Conservation (phyloP, 768 basidiomycete species). For the Boletus barrowsii region DNA sequence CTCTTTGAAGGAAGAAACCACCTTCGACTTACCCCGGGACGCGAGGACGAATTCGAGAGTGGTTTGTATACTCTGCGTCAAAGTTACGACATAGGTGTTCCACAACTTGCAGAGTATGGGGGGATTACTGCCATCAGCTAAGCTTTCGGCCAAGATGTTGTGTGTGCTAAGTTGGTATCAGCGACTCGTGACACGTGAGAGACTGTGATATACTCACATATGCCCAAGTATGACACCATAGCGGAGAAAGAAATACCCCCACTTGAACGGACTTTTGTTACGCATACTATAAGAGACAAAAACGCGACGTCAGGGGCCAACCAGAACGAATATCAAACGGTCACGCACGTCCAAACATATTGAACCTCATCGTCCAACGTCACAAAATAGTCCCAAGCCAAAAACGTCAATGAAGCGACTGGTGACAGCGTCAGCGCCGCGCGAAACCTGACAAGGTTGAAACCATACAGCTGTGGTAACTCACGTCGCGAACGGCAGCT, state of each 20-base stretch:
- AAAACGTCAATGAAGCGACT: constrained; percentile 12
- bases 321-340: neutral
- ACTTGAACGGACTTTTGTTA: constrained; percentile 23
- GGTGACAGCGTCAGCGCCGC: neutral
- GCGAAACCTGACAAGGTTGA: neutral
- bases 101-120: constrained; percentile 9
- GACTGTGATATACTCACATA: constrained; percentile 10
- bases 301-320: neutral
- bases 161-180: constrained; percentile 6
- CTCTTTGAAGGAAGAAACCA: neutral
- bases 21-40: constrained; percentile 10
- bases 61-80: constrained; percentile 5
- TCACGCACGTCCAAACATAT: constrained; percentile 23
- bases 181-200: neutral
- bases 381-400: constrained; percentile 13
- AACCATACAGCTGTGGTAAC: constrained; percentile 8
- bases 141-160: constrained; percentile 1
- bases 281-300: constrained; percentile 20
- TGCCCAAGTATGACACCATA: constrained; percentile 16
- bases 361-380: constrained; percentile 16
- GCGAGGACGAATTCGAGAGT: constrained; percentile 15
- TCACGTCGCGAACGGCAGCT: constrained; percentile 4
- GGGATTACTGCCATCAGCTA: constrained; percentile 11
- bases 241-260: constrained; percentile 27
- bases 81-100: neutral